phyloP scores from a whole-genome alignment of 495 filamentous ascomycete species.

The Baudoinia panamericana region DNA sequence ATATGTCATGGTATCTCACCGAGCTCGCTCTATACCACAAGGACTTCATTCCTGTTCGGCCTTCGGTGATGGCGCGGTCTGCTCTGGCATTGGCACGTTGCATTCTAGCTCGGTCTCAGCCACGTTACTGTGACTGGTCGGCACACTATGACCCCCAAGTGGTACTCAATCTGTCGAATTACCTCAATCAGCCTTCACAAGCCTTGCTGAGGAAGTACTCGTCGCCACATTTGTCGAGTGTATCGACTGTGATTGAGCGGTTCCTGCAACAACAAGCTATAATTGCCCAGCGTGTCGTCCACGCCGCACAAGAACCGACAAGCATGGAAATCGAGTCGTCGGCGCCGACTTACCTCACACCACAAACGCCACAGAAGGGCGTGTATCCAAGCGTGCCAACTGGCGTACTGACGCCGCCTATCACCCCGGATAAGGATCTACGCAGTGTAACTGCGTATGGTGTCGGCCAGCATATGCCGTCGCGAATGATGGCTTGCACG shows the following conservation, averaged over 20 bases:
- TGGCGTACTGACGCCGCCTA: conserved; percentile 86
- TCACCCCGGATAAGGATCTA: conserved; percentile 63
- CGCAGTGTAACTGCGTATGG: conserved; percentile 15
- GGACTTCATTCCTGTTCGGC: conserved; percentile 82
- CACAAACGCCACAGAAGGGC: conserved; percentile 82
- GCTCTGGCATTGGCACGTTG: conserved; percentile 75
- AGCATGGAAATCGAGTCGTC: conserved; percentile 30
- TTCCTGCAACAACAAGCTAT: conserved; percentile 78
- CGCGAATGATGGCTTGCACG: conserved; percentile 19
- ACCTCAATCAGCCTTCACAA: conserved; percentile 73
- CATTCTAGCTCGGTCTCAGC: conserved; percentile 68
- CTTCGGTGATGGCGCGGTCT: conserved; percentile 79
- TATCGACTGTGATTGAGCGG: conserved; percentile 66
- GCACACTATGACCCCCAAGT: conserved; percentile 66
- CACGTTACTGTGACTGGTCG: conserved; percentile 65
- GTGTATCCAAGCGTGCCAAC: conserved; percentile 50
- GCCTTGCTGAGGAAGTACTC: conserved; percentile 84
- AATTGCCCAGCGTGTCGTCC: conserved; percentile 48
- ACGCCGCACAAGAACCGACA: conserved; percentile 33
- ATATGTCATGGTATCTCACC: conserved; percentile 85
- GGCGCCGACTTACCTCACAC: conserved; percentile 37
- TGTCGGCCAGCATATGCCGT: conserved; percentile 16
- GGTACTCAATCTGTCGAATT: conserved; percentile 68
- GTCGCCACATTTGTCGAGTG: conserved; percentile 62
- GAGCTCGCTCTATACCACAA: conserved; percentile 93